phyloP scores from a whole-genome alignment of 495 filamentous ascomycete genomes.

The Emericellopsis terricola region DNA sequence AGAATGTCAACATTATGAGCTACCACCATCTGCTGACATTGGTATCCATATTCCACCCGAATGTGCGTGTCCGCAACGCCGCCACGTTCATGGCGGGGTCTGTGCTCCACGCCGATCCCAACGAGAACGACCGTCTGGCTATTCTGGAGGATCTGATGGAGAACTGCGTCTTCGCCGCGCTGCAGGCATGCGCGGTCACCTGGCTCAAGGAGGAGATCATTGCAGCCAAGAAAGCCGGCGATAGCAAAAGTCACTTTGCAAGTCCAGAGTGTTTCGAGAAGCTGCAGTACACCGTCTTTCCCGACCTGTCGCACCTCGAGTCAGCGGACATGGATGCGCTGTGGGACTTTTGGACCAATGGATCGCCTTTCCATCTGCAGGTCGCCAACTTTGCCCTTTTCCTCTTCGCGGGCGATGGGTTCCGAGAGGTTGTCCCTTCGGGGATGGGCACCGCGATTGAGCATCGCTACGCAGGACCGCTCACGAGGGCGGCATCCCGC shows the following conservation, averaged over 20 bases:
- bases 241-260: slow-evolving; percentile 25
- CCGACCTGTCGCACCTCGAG: slow-evolving; percentile 13
- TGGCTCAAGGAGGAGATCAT: slow-evolving; percentile 83
- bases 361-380: slow-evolving; percentile 25
- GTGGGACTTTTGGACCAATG: slow-evolving; percentile 16
- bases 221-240: slow-evolving; percentile 13
- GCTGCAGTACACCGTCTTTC: slow-evolving; percentile 27
- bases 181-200: slow-evolving; percentile 64
- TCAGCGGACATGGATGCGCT: slow-evolving; percentile 10
- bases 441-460: slow-evolving; percentile 28
- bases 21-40: slow-evolving; percentile 45
- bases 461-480: slow-evolving; percentile 32
- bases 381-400: slow-evolving; percentile 30
- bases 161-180: slow-evolving; percentile 55
- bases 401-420: slow-evolving; percentile 24
- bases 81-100: slow-evolving; percentile 56
- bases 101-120: slow-evolving; percentile 62
- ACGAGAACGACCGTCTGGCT: slow-evolving; percentile 45
- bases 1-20: slow-evolving; percentile 25
- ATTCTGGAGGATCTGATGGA: slow-evolving; percentile 70
- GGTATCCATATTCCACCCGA: slow-evolving; percentile 48
- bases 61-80: slow-evolving; percentile 47
- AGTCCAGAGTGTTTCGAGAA: slow-evolving; percentile 28
- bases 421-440: slow-evolving; percentile 18
- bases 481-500: slow-evolving; percentile 21